Base-by-base conservation (phyloP, 2,329 filamentous ascomycete genomes). In the Helotiales sp. region DNA sequence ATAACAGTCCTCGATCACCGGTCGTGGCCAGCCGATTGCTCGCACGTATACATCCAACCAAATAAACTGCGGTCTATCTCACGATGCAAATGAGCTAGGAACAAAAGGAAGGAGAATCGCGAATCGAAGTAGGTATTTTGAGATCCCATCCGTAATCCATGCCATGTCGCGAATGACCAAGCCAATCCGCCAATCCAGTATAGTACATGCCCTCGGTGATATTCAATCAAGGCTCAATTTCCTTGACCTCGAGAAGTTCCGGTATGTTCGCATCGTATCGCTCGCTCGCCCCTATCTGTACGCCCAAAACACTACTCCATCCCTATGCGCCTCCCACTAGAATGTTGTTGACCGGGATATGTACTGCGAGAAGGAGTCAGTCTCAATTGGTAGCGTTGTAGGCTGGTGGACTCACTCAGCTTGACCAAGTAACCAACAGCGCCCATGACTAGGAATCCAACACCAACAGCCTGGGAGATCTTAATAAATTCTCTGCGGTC, bases 341-440 rank as follows among this genome's bases (percentile, higher is more conserved):
- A 63, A 81, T 80, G 70, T 80, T 81, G 72, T 80, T 81, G 61
- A 81, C 75, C 46, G 78, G 78, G 58, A 81, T 81, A 67, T 81
- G 78, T 54, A 80, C 72, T 75, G 55, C 5, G 17, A 8, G 22
- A 25, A 30, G 13, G 40, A 17, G 58, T 36, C 19, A 31, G 22
- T 24, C 24, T 19, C 4, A 30, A 49, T 49, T 36, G 47, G 27
- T 15, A 13, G 15, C 15, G 17, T 42, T 8, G 1, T 17, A 10
- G n/a, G 27, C 4, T 22, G 47, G 30, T 48, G n/a, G 29, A 66
- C 72, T 54, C 67, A 72, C 73, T 74, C 54, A 81, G 76, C 71
- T 81, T 81, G 66, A 80, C 77, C 46, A 80, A 67, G 68, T 79
- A 80, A 63, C 78, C 78, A 58, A 81, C 79, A 55, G 77, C 76